Conservation (phyloP, 306 rosid species). For the Vigna mungo region DNA sequence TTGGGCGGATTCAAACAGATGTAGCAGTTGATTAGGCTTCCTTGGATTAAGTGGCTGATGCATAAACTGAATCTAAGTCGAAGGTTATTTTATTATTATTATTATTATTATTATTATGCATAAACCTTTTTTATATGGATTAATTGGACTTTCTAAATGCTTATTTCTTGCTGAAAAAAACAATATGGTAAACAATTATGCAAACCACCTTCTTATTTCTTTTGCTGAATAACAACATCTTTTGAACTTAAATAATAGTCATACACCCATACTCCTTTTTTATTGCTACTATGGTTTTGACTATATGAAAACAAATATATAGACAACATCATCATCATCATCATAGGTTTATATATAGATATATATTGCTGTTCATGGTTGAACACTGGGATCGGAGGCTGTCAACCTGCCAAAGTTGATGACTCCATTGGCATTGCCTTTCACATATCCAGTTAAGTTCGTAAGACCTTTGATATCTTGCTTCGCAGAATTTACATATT, state of each 20-base stretch:
- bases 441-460: constrained; percentile 51
- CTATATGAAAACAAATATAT: neutral
- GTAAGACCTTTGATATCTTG: constrained; percentile 53
- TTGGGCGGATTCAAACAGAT: too few relatives aligned
- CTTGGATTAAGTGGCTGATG: too few relatives aligned
- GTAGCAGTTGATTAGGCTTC: too few relatives aligned
- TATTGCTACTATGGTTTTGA: neutral
- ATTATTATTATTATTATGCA: too few relatives aligned
- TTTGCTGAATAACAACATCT: neutral
- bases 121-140: too few relatives aligned
- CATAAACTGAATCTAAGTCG: too few relatives aligned
- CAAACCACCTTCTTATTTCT: neutral
- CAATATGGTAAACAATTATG: too few relatives aligned
- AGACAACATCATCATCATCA: neutral
- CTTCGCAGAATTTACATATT: constrained; percentile 19
- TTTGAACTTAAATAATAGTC: neutral
- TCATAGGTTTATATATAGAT: neutral
- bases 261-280: neutral
- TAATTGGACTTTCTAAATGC: too few relatives aligned
- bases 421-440: constrained; percentile 54
- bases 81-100: too few relatives aligned
- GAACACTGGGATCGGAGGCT: constrained; percentile 1
- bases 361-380: constrained; percentile 10
- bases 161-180: too few relatives aligned
- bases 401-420: constrained; percentile 48